These are phyloP conservation scores for Serpula lacrymans DNA, from an alignment of 768 basidiomycete genomes.

Conservation along the genomic window DNA sequence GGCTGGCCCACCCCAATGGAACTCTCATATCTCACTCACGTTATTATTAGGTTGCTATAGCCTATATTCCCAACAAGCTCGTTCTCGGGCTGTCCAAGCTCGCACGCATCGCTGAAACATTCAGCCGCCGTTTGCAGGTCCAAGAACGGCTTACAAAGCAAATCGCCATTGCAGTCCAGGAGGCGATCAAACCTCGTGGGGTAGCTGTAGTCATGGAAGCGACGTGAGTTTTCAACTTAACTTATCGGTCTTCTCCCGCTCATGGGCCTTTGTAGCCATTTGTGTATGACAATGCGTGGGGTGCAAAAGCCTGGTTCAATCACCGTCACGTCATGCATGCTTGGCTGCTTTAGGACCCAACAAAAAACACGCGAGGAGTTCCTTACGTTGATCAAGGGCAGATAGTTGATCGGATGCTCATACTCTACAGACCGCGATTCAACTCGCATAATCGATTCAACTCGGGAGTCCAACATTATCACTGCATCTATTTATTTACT, in stretches of 20 bases:
- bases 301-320: conserved; percentile 97
- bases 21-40: conserved; percentile 17
- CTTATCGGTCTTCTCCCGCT: conserved; percentile 11
- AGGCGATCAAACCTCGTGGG: conserved; percentile 95
- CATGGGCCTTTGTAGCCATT: conserved; percentile 53
- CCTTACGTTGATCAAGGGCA: conserved; percentile 74
- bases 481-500: conserved; percentile 19
- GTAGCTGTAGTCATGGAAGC: conserved; percentile 99
- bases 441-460: conserved; percentile 42
- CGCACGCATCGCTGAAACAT: conserved; percentile 95
- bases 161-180: conserved; percentile 96
- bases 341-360: conserved; percentile 96
- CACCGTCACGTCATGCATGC: conserved; percentile 96
- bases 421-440: conserved; percentile 35
- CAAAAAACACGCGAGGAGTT: conserved; percentile 99
- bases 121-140: conserved; percentile 92
- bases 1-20: conserved; percentile 1
- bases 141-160: conserved; percentile 98
- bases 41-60: conserved; percentile 81
- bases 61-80: conserved; percentile 92
- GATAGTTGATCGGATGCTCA: conserved; percentile 18
- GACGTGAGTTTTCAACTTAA: conserved; percentile 61
- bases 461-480: conserved; percentile 27
- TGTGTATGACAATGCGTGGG: conserved; percentile 99
- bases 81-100: conserved; percentile 96